Conservation (phyloP, 2,329 filamentous ascomycete species). For the Chrysoporthe deuterocubensis region DNA sequence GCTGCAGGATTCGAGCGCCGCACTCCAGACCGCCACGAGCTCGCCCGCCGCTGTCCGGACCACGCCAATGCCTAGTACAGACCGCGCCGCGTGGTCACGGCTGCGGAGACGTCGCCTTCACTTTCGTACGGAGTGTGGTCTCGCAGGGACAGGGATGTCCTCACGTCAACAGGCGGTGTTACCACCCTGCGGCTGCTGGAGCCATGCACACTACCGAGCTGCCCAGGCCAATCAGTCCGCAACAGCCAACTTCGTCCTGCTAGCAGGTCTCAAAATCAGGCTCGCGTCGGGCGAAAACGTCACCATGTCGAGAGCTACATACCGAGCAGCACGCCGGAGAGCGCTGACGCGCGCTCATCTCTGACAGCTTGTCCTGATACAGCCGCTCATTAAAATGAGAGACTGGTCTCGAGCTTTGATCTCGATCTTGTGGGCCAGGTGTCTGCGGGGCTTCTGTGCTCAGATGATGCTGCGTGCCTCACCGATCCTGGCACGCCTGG, state of each 20-base stretch:
- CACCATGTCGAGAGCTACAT: background rate
- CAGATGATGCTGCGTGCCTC: background rate
- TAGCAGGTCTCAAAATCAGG: conserved; percentile 5
- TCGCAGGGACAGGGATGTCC: conserved; percentile 1
- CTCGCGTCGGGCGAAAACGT: conserved; percentile 9
- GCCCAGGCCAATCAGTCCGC: conserved; percentile 3
- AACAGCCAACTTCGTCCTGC: background rate
- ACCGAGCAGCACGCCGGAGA: background rate
- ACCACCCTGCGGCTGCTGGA: background rate
- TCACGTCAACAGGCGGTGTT: background rate
- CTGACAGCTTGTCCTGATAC: background rate
- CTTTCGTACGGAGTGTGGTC: background rate
- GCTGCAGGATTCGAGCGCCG: background rate
- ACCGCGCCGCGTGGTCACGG: background rate
- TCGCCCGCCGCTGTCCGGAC: background rate
- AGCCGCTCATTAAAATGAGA: background rate
- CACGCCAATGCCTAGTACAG: background rate
- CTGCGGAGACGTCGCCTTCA: background rate
- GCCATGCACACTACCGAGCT: background rate
- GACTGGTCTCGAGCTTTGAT: background rate
- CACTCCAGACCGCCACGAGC: background rate
- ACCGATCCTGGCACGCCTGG: background rate
- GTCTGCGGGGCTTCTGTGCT: background rate
- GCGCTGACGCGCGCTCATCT: background rate
- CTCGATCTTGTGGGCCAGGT: background rate